Evolutionary conservation across 176 grass and related monocot species (phyloP).

Genomic region (Lolium perenne): DNA sequence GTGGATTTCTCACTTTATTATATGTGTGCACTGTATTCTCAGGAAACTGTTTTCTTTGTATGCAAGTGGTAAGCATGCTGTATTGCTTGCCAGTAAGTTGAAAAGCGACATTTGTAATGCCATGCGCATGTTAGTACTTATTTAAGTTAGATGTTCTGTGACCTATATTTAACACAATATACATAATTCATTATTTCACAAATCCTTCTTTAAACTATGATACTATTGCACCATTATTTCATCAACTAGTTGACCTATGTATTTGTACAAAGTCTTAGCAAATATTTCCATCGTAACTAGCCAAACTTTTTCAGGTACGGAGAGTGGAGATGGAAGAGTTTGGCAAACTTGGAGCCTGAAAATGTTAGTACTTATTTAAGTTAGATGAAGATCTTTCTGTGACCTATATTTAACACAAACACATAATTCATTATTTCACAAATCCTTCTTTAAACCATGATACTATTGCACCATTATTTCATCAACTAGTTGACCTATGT

Average conservation of each 20-base stretch:
- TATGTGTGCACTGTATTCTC: neutral
- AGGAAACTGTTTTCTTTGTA: constrained; percentile 8
- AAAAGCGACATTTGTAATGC: constrained; percentile 3
- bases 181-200: constrained; percentile 3
- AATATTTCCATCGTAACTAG: constrained; percentile 29
- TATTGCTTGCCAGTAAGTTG: constrained; percentile 11
- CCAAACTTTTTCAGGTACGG: constrained; percentile 51
- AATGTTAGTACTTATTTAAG: constrained; percentile 31
- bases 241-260: constrained; percentile 13
- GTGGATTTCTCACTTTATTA: neutral
- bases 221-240: constrained; percentile 1
- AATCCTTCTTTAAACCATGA: constrained; percentile 40
- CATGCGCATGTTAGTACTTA: constrained; percentile 21
- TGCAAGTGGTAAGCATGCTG: constrained; percentile 21
- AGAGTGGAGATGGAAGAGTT: constrained; percentile 37
- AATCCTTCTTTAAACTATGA: constrained; percentile 40
- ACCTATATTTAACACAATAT: constrained; percentile 7
- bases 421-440: constrained; percentile 1
- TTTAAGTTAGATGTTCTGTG: constrained; percentile 19
- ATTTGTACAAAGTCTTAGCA: constrained; percentile 24
- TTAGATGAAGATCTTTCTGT: constrained; percentile 11
- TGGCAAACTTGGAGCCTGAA: constrained; percentile 21
- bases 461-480: constrained; percentile 1
- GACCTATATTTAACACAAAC: constrained; percentile 7
- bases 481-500: constrained; percentile 13